Base-by-base conservation (phyloP, 495 filamentous ascomycete species). In the Xylaria cubensis region DNA sequence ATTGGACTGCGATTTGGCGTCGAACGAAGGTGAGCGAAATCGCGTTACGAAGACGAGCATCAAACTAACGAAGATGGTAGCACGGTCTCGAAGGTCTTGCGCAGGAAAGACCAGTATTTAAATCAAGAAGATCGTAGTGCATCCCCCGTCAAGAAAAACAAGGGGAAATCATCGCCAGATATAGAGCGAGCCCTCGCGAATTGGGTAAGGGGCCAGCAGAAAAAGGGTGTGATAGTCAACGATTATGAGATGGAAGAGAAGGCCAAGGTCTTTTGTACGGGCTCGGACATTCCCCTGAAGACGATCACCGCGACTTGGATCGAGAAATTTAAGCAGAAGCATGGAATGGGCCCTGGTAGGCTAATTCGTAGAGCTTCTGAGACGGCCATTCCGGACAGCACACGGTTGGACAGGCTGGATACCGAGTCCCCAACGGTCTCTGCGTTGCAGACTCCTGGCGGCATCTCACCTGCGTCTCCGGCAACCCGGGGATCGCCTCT, bases 1-100 rank as follows among this genome's bases (percentile, higher is more conserved):
- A 99, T 99, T 84, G 96, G 96, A 85, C 90, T 92, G 34, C 88
- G 95, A 80, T 99, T 99, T 85, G 95, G 96, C 29, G 96, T 99
- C 67, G 96, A 99, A 85, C 87, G 96, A 91, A 99, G 96, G 96
- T 99, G 92, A 80, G 82, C 48, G 55, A 70, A 67, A 72, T 68
- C 36, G 15, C 53, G 55, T 34, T 44, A 50, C 39, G 32, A 48
- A 26, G 19, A 21, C 17, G 10, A 34, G 63, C 19, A 48, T 63
- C 29, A 48, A 69, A 48, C 39, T 73, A 17, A 65, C 56, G 26
- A 34, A 50, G n/a, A 64, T 67, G 58, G n/a, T 79, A 99, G 96
- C 82, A 99, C 96, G 46, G 96, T 99, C 7, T 99, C 96, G 70
- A 99, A 99, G 80, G 96, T 99, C 64, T 83, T 98, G 72, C 92